Evolutionary conservation across 257 asterid genomes (phyloP).

Genomic region (Nicotiana obtusifolia): DNA sequence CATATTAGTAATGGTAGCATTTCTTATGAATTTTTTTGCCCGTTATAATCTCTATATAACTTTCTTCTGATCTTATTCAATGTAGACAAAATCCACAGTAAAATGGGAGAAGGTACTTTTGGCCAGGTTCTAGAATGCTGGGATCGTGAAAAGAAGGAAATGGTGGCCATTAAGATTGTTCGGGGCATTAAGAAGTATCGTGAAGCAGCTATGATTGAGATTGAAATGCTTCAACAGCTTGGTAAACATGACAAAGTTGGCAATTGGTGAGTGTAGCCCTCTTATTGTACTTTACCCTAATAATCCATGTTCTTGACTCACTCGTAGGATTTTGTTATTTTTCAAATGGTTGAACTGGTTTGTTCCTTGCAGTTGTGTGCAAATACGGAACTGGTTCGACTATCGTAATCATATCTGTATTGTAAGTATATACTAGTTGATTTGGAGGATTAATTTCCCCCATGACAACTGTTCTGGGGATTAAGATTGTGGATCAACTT

Average conservation of each 20-base stretch:
- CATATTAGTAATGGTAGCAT: background rate
- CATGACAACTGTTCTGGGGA: conserved; percentile 44
- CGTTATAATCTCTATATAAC: background rate
- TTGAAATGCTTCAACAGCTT: conserved; percentile 81
- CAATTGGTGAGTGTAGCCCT: conserved; percentile 54
- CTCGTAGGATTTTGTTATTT: conserved; percentile 19
- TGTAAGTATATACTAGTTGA: conserved; percentile 71
- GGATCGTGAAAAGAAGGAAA: conserved; percentile 75
- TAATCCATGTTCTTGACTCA: background rate
- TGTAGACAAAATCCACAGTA: conserved; percentile 82
- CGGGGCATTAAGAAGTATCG: conserved; percentile 83
- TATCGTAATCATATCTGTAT: conserved; percentile 99
- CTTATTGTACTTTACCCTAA: background rate
- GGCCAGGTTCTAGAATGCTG: conserved; percentile 97
- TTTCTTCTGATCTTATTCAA: background rate
- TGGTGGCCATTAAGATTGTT: conserved; percentile 85
- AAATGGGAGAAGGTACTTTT: conserved; percentile 98
- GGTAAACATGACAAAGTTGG: conserved; percentile 80
- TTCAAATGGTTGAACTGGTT: conserved; percentile 63
- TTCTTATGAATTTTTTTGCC: background rate
- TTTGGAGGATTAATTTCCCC: conserved; percentile 77
- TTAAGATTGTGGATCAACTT: conserved; percentile 64
- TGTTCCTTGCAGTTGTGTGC: conserved; percentile 99
- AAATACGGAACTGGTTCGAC: conserved; percentile 99
- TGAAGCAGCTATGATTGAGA: conserved; percentile 91